Evolutionary conservation across 495 filamentous ascomycete genomes (phyloP).

Genomic region (Endocarpon pusillum): DNA sequence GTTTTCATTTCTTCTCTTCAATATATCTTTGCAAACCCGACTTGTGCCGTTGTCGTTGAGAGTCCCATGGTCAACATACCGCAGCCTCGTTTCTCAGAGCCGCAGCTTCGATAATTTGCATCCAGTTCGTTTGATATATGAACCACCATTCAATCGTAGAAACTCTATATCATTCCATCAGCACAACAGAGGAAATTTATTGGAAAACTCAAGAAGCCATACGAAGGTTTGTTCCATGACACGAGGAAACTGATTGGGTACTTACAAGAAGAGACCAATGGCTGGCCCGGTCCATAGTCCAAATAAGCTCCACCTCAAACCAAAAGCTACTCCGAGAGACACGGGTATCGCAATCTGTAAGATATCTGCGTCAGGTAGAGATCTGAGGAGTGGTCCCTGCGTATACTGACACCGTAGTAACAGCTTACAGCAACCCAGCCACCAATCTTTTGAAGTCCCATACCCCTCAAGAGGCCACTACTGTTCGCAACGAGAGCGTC

Average conservation of each 20-base stretch:
- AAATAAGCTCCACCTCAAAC: conserved; percentile 9
- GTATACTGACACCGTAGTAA: conserved; percentile 8
- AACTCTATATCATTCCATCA: not conserved
- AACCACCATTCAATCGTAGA: not conserved
- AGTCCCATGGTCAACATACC: no score
- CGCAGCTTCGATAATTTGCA: not conserved
- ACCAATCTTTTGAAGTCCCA: conserved; percentile 9
- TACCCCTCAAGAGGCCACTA: conserved; percentile 12
- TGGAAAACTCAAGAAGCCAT: no score
- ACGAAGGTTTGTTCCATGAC: not conserved
- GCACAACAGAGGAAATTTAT: no score
- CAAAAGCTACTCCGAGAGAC: conserved; percentile 9
- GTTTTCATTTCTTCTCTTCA: no score
- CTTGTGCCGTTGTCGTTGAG: no score
- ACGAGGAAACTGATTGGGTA: not conserved
- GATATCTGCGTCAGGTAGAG: not conserved
- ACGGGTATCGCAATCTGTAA: conserved; percentile 14
- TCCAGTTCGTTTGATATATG: not conserved
- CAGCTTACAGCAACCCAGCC: conserved; percentile 7
- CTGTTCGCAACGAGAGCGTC: conserved; percentile 13
- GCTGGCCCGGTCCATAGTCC: conserved; percentile 13
- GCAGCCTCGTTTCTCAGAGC: not conserved
- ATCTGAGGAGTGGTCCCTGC: not conserved
- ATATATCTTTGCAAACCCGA: no score
- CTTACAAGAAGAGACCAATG: conserved; percentile 3